Conservation (phyloP, 306 rosid genomes). For the Pyrus bretschneideri region DNA sequence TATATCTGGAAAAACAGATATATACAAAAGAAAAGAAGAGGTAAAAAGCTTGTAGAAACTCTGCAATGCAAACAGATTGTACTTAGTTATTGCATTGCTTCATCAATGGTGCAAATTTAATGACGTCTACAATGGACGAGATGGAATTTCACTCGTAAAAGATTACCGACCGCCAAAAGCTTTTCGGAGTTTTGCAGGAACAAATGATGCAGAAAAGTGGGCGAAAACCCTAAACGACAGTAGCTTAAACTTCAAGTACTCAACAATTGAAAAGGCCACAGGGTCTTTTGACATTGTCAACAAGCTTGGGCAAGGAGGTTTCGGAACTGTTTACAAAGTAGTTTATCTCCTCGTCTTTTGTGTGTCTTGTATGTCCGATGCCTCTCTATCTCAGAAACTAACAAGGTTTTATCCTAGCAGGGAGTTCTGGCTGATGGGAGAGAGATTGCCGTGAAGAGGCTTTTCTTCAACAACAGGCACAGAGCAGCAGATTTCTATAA, state of each 20-base stretch:
- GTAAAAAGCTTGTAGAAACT: slow-evolving; percentile 22
- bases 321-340: slow-evolving; percentile 92
- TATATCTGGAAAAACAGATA: slow-evolving; percentile 71
- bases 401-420: slow-evolving; percentile 20
- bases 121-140: neutral
- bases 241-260: slow-evolving; percentile 82
- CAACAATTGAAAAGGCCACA: slow-evolving; percentile 82
- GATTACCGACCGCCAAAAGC: neutral
- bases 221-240: slow-evolving; percentile 60
- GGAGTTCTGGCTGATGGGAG: slow-evolving; percentile 81
- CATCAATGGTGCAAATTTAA: neutral
- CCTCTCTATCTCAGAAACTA: neutral
- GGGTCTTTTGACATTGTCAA: slow-evolving; percentile 45
- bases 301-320: slow-evolving; percentile 96
- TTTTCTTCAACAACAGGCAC: slow-evolving; percentile 75
- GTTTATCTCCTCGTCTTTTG: slow-evolving; percentile 4
- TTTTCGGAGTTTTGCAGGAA: slow-evolving; percentile 33
- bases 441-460: slow-evolving; percentile 89
- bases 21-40: slow-evolving; percentile 78
- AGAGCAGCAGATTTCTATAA: slow-evolving; percentile 83
- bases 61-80: neutral
- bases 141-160: neutral
- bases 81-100: neutral
- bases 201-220: slow-evolving; percentile 57
- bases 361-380: neutral